These are phyloP conservation scores for Stentor roeselii DNA, from an alignment of 73 alveolate species.

Conservation along the genomic window DNA sequence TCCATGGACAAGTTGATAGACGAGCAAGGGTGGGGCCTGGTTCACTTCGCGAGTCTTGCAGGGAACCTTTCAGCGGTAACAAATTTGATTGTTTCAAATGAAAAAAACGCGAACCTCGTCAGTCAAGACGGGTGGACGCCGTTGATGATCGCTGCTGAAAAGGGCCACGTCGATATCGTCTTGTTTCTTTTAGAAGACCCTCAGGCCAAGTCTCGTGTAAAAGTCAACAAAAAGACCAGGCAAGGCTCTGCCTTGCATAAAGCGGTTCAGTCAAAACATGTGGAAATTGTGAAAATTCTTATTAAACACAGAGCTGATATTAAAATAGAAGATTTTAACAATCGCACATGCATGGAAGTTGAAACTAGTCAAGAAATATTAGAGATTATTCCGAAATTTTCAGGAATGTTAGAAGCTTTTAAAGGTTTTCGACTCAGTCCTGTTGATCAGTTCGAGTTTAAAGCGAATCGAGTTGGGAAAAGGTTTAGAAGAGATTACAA, in stretches of 20 bases:
- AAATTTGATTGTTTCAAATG: background rate
- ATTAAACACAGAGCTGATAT: slow-evolving; percentile 57
- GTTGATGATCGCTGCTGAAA: background rate
- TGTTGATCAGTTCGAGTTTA: background rate
- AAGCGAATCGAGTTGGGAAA: background rate
- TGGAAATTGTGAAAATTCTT: slow-evolving; percentile 55
- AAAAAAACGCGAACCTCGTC: background rate
- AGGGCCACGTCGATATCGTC: background rate
- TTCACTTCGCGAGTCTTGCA: background rate
- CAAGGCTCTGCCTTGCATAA: slow-evolving; percentile 67
- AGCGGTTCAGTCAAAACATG: slow-evolving; percentile 55
- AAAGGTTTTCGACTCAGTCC: background rate
- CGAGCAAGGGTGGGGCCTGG: background rate
- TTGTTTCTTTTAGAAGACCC: background rate
- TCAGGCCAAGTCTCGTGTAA: slow-evolving; percentile 36
- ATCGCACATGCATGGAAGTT: slow-evolving; percentile 48
- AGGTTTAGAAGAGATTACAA: background rate
- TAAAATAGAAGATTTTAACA: slow-evolving; percentile 40
- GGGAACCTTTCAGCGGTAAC: background rate
- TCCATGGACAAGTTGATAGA: background rate
- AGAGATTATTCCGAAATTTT: slow-evolving; percentile 46
- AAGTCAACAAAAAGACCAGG: slow-evolving; percentile 45
- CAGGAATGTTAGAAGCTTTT: slow-evolving; percentile 21
- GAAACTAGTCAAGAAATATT: slow-evolving; percentile 49
- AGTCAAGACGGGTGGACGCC: background rate